Evolutionary conservation across 1,284 basidiomycete species (phyloP).

Genomic region (Rhodotorula mucilaginosa): DNA sequence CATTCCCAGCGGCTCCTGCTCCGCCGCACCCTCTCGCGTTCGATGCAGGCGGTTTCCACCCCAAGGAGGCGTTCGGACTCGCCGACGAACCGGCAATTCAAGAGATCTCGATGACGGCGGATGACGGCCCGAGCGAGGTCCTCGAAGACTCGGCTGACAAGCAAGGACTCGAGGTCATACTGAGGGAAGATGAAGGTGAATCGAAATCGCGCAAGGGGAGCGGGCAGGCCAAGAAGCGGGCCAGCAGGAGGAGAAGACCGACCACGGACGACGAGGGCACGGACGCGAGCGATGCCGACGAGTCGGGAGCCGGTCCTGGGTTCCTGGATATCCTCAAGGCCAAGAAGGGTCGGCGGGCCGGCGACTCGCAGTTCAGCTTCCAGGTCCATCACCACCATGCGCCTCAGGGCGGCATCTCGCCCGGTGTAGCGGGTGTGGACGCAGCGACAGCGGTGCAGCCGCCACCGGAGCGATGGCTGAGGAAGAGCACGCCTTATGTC

Average conservation of each 20-base stretch:
- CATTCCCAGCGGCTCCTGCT: not conserved
- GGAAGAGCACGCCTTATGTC: conserved; percentile 55
- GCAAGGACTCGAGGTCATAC: not conserved
- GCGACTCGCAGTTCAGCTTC: conserved; percentile 36
- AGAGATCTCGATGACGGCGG: conserved; percentile 24
- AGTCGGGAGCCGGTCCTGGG: not conserved
- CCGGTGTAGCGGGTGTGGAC: not conserved
- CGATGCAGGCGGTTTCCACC: conserved; percentile 15
- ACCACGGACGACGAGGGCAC: conserved; percentile 23
- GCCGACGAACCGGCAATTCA: conserved; percentile 13
- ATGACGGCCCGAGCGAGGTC: not conserved
- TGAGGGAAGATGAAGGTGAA: not conserved
- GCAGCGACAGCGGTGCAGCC: not conserved
- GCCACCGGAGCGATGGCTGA: conserved; percentile 23
- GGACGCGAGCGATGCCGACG: conserved; percentile 4
- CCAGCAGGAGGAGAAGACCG: not conserved
- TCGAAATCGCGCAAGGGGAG: not conserved
- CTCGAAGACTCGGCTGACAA: not conserved
- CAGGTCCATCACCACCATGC: conserved; percentile 42
- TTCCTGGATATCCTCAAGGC: conserved; percentile 17
- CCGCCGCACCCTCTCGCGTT: conserved; percentile 14
- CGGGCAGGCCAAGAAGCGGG: not conserved
- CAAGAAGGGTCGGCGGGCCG: not conserved
- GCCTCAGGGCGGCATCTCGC: not conserved
- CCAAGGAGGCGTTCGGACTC: conserved; percentile 24